Percentiles rank a stretch among this genome's conserved stretches.
Conservation (phyloP, 805 yeast species). For the Yamadazyma olivae region DNA sequence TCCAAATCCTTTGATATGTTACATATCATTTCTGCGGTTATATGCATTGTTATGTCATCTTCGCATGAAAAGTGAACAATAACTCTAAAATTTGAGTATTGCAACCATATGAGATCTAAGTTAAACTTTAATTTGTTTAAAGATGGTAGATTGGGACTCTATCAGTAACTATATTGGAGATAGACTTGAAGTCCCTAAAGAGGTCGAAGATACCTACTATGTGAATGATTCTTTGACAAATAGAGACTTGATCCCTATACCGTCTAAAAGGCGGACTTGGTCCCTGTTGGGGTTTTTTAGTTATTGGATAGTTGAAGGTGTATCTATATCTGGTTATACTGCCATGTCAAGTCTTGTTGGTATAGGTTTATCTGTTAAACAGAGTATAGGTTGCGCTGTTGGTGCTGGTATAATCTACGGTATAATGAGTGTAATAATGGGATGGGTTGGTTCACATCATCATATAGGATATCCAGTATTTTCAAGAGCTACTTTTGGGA, state of each 20-base stretch:
- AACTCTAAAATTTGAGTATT: too few species aligned
- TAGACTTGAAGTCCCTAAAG: slow-evolving; percentile 20
- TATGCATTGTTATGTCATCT: too few species aligned
- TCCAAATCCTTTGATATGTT: too few species aligned
- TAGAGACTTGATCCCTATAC: slow-evolving; percentile 37
- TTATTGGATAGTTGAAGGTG: slow-evolving; percentile 11
- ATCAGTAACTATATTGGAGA: neutral
- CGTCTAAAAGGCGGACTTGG: slow-evolving; percentile 34
- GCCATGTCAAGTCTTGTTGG: slow-evolving; percentile 6
- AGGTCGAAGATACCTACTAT: slow-evolving; percentile 17
- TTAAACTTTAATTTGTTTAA: too few species aligned
- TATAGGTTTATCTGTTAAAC: slow-evolving; percentile 18
- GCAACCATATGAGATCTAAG: too few species aligned
- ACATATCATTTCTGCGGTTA: too few species aligned
- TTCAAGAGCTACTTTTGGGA: slow-evolving; percentile 11
- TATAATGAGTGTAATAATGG: slow-evolving; percentile 14
- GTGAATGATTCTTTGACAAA: slow-evolving; percentile 30
- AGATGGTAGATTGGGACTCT: neutral
- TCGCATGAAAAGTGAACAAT: too few species aligned
- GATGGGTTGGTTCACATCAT: slow-evolving; percentile 11
- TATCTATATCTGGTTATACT: slow-evolving; percentile 7
- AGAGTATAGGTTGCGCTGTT: slow-evolving; percentile 19
- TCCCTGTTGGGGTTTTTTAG: slow-evolving; percentile 15
- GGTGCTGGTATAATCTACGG: slow-evolving; percentile 23
- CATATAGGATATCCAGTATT: slow-evolving; percentile 12